Base-by-base conservation (phyloP, 805 yeast genomes). In the Zygoascus biomembranicola region DNA sequence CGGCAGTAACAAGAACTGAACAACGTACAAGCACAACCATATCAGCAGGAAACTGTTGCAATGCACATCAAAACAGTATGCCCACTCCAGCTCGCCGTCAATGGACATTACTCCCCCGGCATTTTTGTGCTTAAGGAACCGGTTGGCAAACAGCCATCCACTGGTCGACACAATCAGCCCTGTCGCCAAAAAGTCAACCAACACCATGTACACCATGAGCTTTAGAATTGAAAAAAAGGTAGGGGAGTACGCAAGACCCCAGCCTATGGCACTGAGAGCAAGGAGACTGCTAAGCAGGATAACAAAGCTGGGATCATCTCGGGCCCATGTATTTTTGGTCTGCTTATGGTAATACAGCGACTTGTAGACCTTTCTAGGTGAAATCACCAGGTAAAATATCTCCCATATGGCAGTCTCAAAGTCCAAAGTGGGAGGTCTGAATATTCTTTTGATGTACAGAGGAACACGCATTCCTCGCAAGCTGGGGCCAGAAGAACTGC, bases 381-480 rank as follows among this genome's bases (percentile, higher is more conserved):
- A 79, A 28, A 81, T 73, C 14, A 90, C 73, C 52, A 90, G 71
- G 63, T 88, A 79, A 56, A 85, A 73, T 69, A 90, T 84, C 66
- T 90, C 97, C 96, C 96, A 90, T 55, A 82, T 76, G 13, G 97
- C 96, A 1, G 95, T 87, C 67, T 90, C 97, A 63, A 90, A 87
- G 69, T 90, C 97, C 52, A 90, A 73, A 0, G 96, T 84, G 8
- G 84, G 86, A 1, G 96, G 90, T 59, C 82, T 81, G 57, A 85
- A 72, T 42, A 84, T 66, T 50, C 87, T 57, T 20, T 68, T 60
- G 26, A 69, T 32, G 39, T 64, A 55, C 28, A 65, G 52, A 8
- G 70, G 71, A 26, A 64, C 41, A 32, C 61, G 42, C 16, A 55
- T 19, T 5, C 56, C 54, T 19, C 52, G 31, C 18, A 13, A 10